A percentile compares a stretch with the other conserved stretches of the same genome.
Evolutionary conservation across 2,329 filamentous ascomycete species (phyloP).

Genomic region (Aspergillus ustus): DNA sequence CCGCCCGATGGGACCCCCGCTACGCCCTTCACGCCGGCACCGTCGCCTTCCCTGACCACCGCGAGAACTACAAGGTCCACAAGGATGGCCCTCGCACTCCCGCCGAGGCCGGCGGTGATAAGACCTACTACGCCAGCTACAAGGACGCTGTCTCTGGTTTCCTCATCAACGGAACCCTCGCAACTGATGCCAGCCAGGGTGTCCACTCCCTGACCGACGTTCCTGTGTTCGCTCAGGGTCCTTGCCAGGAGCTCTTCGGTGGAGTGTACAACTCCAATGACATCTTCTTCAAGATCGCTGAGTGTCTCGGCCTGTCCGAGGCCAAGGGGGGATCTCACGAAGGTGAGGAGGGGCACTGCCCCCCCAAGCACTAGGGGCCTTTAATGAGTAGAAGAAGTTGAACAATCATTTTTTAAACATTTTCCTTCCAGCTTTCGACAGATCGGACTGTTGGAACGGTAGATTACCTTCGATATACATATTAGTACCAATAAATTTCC

Average conservation of each 20-base stretch:
- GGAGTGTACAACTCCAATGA: slow-evolving; percentile 47
- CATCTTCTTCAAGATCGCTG: slow-evolving; percentile 47
- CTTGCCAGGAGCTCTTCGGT: slow-evolving; percentile 76
- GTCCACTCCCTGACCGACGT: slow-evolving; percentile 80
- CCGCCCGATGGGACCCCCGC: slow-evolving; percentile 80
- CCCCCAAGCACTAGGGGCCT: neutral
- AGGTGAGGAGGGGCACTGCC: neutral
- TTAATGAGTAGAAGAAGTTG: neutral
- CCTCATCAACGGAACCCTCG: slow-evolving; percentile 75
- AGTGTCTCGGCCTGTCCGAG: slow-evolving; percentile 43
- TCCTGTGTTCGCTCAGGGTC: slow-evolving; percentile 76
- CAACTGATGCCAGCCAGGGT: slow-evolving; percentile 66
- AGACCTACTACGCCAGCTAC: slow-evolving; percentile 66
- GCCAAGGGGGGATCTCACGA: slow-evolving; percentile 15
- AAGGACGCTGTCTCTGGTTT: slow-evolving; percentile 70
- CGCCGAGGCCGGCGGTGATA: slow-evolving; percentile 59
- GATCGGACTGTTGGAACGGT: neutral
- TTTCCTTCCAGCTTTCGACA: neutral
- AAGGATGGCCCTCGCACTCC: slow-evolving; percentile 67
- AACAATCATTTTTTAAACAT: neutral
- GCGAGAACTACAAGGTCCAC: slow-evolving; percentile 77
- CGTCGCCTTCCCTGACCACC: slow-evolving; percentile 72
- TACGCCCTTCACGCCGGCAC: slow-evolving; percentile 79
- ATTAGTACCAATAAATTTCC: slow-evolving; percentile 4
- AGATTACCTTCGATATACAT: slow-evolving; percentile 14